Evolutionary conservation across 805 yeast genomes (phyloP), one percentile per base, ranked within the genome.

Genomic region (Kodamaea nitidulidarum): DNA sequence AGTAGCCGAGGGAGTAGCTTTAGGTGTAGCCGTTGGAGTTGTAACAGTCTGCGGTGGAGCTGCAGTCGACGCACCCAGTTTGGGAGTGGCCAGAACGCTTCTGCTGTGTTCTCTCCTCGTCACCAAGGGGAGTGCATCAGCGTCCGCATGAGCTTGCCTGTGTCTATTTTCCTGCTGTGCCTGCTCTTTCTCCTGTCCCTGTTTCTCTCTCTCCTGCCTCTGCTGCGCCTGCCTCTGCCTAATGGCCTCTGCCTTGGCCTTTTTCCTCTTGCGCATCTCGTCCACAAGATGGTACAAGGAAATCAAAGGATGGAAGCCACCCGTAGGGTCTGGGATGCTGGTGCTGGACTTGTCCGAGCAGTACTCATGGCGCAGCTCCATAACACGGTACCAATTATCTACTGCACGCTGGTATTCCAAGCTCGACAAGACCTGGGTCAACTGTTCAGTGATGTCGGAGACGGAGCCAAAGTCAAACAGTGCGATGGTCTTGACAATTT

Each of bases 271-370:
- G 46, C 73, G 56, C 83, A 87, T 85, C 63, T 93, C 98, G 38
- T 78, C 81, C 12, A 88, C 95, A 47, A 93, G 71, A 54, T 78
- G 83, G 58, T 93, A 93, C 27, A 91, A 82, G 5, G 96, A 87
- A 9, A 91, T 65, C 46, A 90, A 70, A 0, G 98, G 98, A 61
- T 90, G 95, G 59, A 76, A 90, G 1, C 90, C 91, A 39, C 75
- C 71, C 1, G 95, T 85, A 11, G 98, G 97, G 60, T 88, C 93
- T 2, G 78, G 74, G 14, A 71, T 52, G 12, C 58, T 56, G 37
- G 59, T 61, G 22, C 60, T 46, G 38, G 57, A 60, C 3, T 63
- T 54, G 15, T 67, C 68, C 15, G 63, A 46, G 1, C 61, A 60
- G 55, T 63, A 58, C 29, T 60, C 59, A 44, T 63, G 47, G 15